Base-by-base conservation (phyloP, 2,329 filamentous ascomycete genomes). In the Cordyceps javanica region DNA sequence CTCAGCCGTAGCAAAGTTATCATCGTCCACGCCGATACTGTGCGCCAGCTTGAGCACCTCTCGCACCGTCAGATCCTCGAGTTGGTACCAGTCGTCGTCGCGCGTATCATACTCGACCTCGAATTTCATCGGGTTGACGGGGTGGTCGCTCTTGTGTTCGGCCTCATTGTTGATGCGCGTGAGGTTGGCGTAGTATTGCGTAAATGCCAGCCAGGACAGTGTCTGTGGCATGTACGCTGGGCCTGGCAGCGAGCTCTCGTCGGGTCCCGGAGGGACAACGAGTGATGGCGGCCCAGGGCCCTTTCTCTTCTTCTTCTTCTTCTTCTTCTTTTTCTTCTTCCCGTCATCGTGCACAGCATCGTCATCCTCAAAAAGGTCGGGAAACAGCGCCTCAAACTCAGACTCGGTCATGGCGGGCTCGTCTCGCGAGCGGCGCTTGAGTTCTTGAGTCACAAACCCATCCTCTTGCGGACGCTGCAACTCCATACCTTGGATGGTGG, bases 121-220 rank as follows among this genome's bases (percentile, higher is more conserved):
- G 67, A 84, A 97, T 16, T 77, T 69, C 70, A 97, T 91, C 34
- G 82, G 73, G 44, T 77, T 82, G 3, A 87, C 83, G 62, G 82
- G 73, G 1, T 85, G 82, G 61, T 79, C 62, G 10, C 62, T 61
- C 11, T 62, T 58, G 14, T 64, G 58, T 7, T 69, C 70, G 10
- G 70, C 66, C 19, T 63, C 83, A 64, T 91, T 89, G 73, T 97
- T 95, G 72, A 96, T 87, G 59, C 83, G 75, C 0, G 93, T 97
- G n/a, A 99, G 75, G 70, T 99, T 99, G 60, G 93, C 91, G 71
- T 85, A 97, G 71, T 95, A 97, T 67, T 99, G 94, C 4, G 85
- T 91, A 71, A 91, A 97, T 5, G 90, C 85, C 3, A 88, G 79
- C 61, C 92, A 77, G 0, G 90, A 89, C 38, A 97, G 77, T 0